phyloP scores from a whole-genome alignment of 1,139 yeast genomes.

The Kluyveromyces marxianus region DNA sequence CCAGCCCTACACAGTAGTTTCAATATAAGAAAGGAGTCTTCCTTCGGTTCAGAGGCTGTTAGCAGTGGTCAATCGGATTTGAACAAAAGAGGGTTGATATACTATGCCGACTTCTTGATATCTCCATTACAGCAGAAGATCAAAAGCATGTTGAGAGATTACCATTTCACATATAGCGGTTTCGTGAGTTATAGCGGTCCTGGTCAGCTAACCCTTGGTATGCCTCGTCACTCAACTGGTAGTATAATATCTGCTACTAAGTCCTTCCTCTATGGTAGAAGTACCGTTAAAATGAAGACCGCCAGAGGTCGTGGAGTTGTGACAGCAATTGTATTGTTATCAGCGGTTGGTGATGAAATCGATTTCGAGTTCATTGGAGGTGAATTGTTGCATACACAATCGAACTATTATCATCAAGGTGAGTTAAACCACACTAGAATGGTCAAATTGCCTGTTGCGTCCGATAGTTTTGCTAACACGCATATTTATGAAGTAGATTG shows the following conservation, averaged over 20 bases:
- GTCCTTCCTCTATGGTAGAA: slow-evolving; percentile 27
- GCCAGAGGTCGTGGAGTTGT: slow-evolving; percentile 55
- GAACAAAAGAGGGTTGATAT: slow-evolving; percentile 18
- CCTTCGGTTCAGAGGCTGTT: neutral
- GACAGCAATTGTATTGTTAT: slow-evolving; percentile 74
- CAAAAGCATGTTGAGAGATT: slow-evolving; percentile 17
- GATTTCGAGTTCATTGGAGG: slow-evolving; percentile 84
- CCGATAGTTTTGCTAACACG: slow-evolving; percentile 54
- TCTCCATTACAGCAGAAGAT: slow-evolving; percentile 16
- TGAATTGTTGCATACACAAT: slow-evolving; percentile 56
- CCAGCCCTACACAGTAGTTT: slow-evolving; percentile 4
- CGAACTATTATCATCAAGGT: slow-evolving; percentile 78
- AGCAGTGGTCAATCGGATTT: slow-evolving; percentile 10
- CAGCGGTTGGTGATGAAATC: slow-evolving; percentile 85
- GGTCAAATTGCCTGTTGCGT: slow-evolving; percentile 30
- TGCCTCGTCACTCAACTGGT: slow-evolving; percentile 30
- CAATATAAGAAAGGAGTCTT: neutral
- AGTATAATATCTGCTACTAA: slow-evolving; percentile 25
- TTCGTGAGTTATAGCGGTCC: slow-evolving; percentile 13
- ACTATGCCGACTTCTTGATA: slow-evolving; percentile 22
- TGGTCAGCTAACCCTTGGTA: slow-evolving; percentile 19
- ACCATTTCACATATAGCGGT: slow-evolving; percentile 29
- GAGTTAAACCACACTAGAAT: slow-evolving; percentile 57
- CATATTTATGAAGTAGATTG: slow-evolving; percentile 82
- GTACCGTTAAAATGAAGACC: slow-evolving; percentile 24